phyloP scores from a whole-genome alignment of 2,329 filamentous ascomycete genomes.

The Xylaria sp. region DNA sequence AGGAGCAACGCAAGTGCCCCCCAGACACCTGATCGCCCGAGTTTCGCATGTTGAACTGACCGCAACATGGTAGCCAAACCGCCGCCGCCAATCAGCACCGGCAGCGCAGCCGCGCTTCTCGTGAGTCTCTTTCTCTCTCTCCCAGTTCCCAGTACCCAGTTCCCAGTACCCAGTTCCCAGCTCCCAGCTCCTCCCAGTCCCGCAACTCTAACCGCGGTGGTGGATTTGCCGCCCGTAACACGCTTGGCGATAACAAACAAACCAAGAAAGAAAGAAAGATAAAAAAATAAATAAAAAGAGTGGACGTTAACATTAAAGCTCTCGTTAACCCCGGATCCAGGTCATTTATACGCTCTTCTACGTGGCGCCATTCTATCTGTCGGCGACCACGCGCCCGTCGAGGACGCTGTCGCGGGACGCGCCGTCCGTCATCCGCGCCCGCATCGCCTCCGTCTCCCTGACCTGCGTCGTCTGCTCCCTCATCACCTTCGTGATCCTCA shows the following conservation, averaged over 20 bases:
- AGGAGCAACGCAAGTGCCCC: slow-evolving; percentile 39
- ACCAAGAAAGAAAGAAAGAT: too few relatives aligned
- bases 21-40: not conserved
- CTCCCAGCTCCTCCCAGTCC: not conserved
- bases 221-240: not conserved
- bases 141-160: not conserved
- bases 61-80: slow-evolving; percentile 41
- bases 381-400: slow-evolving; percentile 77
- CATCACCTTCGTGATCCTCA: slow-evolving; percentile 70
- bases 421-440: slow-evolving; percentile 84
- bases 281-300: not conserved
- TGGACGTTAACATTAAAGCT: not conserved
- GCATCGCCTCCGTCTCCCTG: slow-evolving; percentile 78
- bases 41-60: slow-evolving; percentile 27
- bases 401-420: slow-evolving; percentile 81
- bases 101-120: slow-evolving; percentile 45
- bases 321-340: slow-evolving; percentile 48
- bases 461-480: slow-evolving; percentile 74
- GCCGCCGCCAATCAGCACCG: slow-evolving; percentile 49
- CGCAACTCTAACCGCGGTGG: slow-evolving; percentile 26
- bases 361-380: slow-evolving; percentile 89
- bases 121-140: slow-evolving; percentile 37
- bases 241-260: slow-evolving; percentile 17
- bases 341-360: slow-evolving; percentile 86
- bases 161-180: not conserved